These are phyloP conservation scores for Camellia granthamiana DNA, from an alignment of 148 eudicot species.

Conservation along the genomic window DNA sequence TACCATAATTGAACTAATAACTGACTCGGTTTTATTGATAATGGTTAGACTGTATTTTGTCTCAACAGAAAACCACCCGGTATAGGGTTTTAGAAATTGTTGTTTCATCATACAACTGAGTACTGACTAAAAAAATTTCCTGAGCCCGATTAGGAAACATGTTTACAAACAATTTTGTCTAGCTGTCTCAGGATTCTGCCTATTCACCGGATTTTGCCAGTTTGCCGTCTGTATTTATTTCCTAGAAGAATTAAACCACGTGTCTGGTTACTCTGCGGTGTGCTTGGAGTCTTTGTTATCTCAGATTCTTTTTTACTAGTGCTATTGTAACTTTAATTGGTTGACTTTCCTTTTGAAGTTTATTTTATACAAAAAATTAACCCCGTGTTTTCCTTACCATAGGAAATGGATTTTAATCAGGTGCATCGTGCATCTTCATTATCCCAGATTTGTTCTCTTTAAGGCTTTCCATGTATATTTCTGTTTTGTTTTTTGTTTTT, in stretches of 20 bases:
- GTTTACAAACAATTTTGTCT: background rate
- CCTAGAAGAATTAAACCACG: background rate
- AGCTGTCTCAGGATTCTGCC: background rate
- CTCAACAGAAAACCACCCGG: background rate
- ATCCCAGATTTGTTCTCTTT: background rate
- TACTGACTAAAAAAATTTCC: too few relatives aligned
- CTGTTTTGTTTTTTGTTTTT: background rate
- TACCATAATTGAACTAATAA: background rate
- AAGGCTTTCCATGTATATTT: background rate
- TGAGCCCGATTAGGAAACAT: background rate
- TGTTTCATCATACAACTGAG: background rate
- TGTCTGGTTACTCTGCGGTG: background rate
- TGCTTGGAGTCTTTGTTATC: background rate
- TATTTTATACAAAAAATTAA: background rate
- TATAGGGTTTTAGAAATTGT: background rate
- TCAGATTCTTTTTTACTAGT: background rate
- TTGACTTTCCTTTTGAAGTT: too few relatives aligned
- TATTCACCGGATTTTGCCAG: background rate
- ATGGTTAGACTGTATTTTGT: background rate
- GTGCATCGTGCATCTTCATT: background rate
- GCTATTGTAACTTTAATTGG: too few relatives aligned
- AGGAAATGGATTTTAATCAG: background rate
- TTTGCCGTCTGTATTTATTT: too few relatives aligned
- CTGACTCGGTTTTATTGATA: background rate
- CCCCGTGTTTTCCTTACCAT: background rate